Evolutionary conservation across 1,284 basidiomycete species (phyloP), one percentile per base, ranked within the genome.

Genomic region (Porogramme epimiltina): DNA sequence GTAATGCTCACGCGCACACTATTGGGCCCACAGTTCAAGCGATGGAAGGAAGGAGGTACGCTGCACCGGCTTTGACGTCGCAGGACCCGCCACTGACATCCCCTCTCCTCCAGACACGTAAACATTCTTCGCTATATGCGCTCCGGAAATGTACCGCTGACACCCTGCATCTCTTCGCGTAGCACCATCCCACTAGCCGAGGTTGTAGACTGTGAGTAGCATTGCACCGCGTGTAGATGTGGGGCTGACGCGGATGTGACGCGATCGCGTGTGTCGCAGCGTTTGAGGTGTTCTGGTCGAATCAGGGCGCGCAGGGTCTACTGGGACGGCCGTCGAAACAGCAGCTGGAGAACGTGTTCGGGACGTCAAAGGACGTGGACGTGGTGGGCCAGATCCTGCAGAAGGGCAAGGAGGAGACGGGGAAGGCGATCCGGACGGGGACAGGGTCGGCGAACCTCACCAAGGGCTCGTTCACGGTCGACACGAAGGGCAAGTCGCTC

Each of bases 1-100:
- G 28, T 31, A 10, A 26, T 45, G 42, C 44, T 66, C 39, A 55
- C 52, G 39, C 25, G 40, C 18, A 20, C 16, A 20, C 33, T 4
- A 13, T 13, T 20, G 19, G 34, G 44, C 44, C 20, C 19, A 25
- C 59, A 92, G 90, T 90, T 75, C 70, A 81, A 83, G 73, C 88
- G 85, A 67, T 93, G 87, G 85, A 87, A 84, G 69, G 78, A 74
- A 13, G 89, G 87, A 77, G 88, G 88, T 89, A 61, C 72, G 77
- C 62, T 15, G 9, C 26, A 13, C 23, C 19, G 16, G 4, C 26
- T 6, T 46, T n/a, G 20, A 23, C 22, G 9, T 26, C n/a, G 22
- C 26, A 23, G 23, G 45, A 46, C 56, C 56, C 64, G 36, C 55
- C 42, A 59, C 56, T 65, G 39, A 65, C 57, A 36, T 48, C 41